Percentiles rank a stretch among this genome's conserved stretches.
Evolutionary conservation across 73 alveolate species (phyloP).

Genomic region (Paramecium biaurelia): DNA sequence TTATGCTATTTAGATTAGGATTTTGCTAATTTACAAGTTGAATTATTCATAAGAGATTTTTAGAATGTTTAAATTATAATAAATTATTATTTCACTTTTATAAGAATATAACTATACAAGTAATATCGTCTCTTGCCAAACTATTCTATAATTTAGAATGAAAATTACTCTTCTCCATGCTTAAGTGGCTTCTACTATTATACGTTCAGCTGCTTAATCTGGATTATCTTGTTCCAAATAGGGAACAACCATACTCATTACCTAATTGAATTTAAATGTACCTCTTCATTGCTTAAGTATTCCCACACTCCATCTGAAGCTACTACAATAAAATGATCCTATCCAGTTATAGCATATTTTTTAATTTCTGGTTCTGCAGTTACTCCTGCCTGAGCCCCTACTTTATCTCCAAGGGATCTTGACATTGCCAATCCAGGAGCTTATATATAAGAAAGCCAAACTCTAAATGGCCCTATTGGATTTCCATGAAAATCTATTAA

Average conservation of each 20-base stretch:
- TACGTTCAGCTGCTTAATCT: constrained; percentile 10
- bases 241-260: constrained; percentile 21
- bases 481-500: constrained; percentile 68
- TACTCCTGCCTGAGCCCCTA: constrained; percentile 92
- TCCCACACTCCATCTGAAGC: constrained; percentile 92
- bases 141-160: background rate
- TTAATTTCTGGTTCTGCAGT: constrained; percentile 63
- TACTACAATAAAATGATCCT: constrained; percentile 58
- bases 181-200: background rate
- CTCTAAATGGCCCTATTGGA: constrained; percentile 94
- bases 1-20: background rate
- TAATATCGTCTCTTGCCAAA: constrained; percentile 61
- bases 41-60: background rate
- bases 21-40: background rate
- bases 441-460: constrained; percentile 88
- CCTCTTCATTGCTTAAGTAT: constrained; percentile 80
- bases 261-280: background rate
- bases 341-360: background rate
- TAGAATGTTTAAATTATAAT: background rate
- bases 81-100: background rate
- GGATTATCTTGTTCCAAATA: constrained; percentile 33
- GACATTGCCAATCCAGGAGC: constrained; percentile 98
- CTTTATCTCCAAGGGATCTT: constrained; percentile 93
- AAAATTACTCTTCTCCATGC: constrained; percentile 55
- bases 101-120: constrained; percentile 63